Evolutionary conservation across 2,329 filamentous ascomycete species (phyloP).

Genomic region (Lachnellula suecica): DNA sequence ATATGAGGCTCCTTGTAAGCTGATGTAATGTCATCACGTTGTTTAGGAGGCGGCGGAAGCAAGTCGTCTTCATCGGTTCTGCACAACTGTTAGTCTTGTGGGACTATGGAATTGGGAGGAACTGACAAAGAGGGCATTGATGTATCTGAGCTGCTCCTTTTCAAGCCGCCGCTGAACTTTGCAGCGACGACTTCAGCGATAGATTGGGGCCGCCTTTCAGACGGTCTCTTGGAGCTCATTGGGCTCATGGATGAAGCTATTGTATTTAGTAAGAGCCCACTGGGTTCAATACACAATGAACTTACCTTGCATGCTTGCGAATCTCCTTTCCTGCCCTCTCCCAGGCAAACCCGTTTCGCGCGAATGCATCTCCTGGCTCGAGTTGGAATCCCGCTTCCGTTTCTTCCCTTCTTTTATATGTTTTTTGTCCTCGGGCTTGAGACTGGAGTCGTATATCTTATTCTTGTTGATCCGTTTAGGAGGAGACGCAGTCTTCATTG

Average conservation of each 20-base stretch:
- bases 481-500: neutral
- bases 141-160: neutral
- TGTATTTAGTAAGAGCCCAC: neutral
- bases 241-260: neutral
- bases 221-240: neutral
- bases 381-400: neutral
- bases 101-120: neutral
- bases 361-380: neutral
- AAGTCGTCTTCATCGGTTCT: neutral
- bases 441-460: constrained; percentile 19
- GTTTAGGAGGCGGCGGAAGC: neutral
- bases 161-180: neutral
- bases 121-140: neutral
- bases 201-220: neutral
- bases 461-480: constrained; percentile 16
- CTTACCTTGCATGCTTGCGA: neutral
- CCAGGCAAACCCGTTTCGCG: neutral
- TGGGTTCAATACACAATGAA: neutral
- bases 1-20: neutral
- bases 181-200: neutral
- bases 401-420: too few species aligned
- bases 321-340: neutral
- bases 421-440: neutral
- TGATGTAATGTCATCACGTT: neutral
- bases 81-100: neutral